These are phyloP conservation scores for Ophiostoma novo-ulmi DNA, from an alignment of 2,329 filamentous ascomycete genomes.

Conservation along the genomic window DNA sequence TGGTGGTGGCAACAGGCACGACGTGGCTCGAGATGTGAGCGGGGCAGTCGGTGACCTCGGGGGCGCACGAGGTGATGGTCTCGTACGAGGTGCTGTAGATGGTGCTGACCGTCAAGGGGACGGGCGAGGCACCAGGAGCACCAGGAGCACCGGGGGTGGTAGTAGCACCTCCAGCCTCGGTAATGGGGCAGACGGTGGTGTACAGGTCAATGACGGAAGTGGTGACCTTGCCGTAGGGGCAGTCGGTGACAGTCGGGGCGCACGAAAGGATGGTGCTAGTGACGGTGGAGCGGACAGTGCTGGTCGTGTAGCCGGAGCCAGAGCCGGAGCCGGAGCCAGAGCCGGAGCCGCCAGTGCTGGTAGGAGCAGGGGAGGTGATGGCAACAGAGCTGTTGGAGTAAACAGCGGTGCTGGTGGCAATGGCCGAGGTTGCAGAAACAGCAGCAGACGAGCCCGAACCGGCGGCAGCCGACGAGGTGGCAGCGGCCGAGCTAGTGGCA, in stretches of 20 bases:
- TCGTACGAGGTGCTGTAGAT: conserved; percentile 42
- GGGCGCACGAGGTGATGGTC: conserved; percentile 28
- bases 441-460: not conserved
- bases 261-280: conserved; percentile 28
- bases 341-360: not conserved
- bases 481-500: conserved; percentile 7
- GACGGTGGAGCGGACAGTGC: conserved; percentile 40
- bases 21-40: conserved; percentile 24
- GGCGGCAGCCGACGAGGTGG: not conserved
- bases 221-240: conserved; percentile 27
- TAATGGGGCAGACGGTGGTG: conserved; percentile 29
- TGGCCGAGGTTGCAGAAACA: not conserved
- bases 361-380: conserved; percentile 15
- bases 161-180: conserved; percentile 5
- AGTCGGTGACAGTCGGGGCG: conserved; percentile 28
- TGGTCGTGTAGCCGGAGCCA: conserved; percentile 30
- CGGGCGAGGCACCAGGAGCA: conserved; percentile 28
- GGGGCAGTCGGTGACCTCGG: conserved; percentile 29
- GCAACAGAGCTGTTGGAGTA: conserved; percentile 13
- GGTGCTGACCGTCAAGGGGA: conserved; percentile 28
- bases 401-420: not conserved
- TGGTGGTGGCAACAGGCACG: not conserved
- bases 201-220: conserved; percentile 27
- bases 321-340: conserved; percentile 15
- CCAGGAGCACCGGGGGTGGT: not conserved